Evolutionary conservation across 257 asterid species (phyloP), one percentile per base, ranked within the genome.

Genomic region (Orobanche coerulescens): DNA sequence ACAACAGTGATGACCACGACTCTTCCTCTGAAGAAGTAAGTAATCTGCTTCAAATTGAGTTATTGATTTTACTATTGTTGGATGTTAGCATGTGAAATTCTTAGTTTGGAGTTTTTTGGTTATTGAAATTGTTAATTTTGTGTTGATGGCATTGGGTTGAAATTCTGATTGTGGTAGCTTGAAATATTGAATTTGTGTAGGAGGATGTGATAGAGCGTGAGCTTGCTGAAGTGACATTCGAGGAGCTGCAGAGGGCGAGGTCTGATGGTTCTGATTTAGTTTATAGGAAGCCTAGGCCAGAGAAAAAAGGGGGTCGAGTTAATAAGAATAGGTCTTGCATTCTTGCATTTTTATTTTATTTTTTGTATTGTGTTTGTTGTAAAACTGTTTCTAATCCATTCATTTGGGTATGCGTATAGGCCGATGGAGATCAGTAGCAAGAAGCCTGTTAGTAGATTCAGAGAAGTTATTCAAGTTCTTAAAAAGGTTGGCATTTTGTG

Each of bases 351-450:
- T n/a, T n/a, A n/a, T n/a, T n/a, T n/a, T n/a, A n/a, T n/a, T n/a
- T n/a, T n/a, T n/a, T n/a, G n/a, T n/a, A n/a, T n/a, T 4, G 5
- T 31, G 8, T 10, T 10, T 10, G 37, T 31, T 31, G 9, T 0
- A n/a, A n/a, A n/a, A n/a, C n/a, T n/a, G n/a, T n/a, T n/a, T n/a
- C n/a, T n/a, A n/a, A n/a, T n/a, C n/a, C 9, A 13, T 34, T 39
- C 14, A 9, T 46, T 65, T 39, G 26, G 42, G 33, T 18, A 31
- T 58, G 20, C 65, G 58, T 64, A 58, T 65, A 88, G 96, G 82
- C 98, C 98, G 11, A 73, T 79, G 90, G 98, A 88, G 74, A 79
- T 88, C 58, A 91, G 85, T 73, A 82, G 84, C 78, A 91, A 84
- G 84, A 85, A 80, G 75, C 96, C 93, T 2, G 92, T 91, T 60